phyloP scores from a whole-genome alignment of 768 basidiomycete genomes.

The Serendipita indica region DNA sequence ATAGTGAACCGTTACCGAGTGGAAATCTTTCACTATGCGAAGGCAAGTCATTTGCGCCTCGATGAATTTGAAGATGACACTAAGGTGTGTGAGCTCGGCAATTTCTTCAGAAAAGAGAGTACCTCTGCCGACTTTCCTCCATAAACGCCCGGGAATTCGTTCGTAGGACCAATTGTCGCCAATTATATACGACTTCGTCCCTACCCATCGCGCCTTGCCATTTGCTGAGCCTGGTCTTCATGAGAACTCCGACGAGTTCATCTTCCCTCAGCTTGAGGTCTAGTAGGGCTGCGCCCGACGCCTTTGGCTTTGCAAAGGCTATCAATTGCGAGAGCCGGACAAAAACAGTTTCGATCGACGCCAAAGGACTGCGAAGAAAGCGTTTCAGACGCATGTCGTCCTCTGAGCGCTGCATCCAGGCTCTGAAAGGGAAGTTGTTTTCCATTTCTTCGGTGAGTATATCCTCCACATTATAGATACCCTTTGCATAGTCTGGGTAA shows the following conservation, averaged over 20 bases:
- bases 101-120: no score
- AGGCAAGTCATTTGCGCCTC: background rate
- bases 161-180: background rate
- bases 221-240: background rate
- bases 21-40: background rate
- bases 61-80: background rate
- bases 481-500: background rate
- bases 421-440: constrained; percentile 1
- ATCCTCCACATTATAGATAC: background rate
- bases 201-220: background rate
- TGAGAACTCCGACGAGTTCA: background rate
- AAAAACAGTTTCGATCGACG: constrained; percentile 2
- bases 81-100: no score
- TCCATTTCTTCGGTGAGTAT: background rate
- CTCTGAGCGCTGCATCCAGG: background rate
- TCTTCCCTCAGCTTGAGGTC: background rate
- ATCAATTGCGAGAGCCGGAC: background rate
- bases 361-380: background rate
- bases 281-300: background rate
- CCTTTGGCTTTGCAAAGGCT: background rate
- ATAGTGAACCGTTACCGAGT: background rate
- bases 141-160: background rate
- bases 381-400: background rate
- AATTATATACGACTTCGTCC: constrained; percentile 7
- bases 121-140: constrained; percentile 5